Conservation (phyloP, 1,284 basidiomycete species). For the Phylloporus sp. region DNA sequence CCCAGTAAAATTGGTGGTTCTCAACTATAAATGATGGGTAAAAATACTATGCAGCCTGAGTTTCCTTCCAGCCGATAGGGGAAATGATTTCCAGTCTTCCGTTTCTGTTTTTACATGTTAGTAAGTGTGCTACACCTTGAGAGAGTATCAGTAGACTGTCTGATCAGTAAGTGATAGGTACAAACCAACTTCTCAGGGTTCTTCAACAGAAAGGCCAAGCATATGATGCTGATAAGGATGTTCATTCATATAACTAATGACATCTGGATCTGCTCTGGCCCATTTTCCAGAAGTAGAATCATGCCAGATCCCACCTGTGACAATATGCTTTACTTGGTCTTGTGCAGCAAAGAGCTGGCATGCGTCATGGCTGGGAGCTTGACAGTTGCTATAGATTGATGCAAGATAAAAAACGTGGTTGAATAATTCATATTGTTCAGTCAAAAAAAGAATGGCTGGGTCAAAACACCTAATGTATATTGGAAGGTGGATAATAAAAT, state of each 20-base stretch:
- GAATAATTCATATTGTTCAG: neutral
- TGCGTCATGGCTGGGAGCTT: slow-evolving; percentile 13
- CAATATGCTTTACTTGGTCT: slow-evolving; percentile 13
- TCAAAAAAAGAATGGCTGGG: neutral
- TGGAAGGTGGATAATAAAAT: neutral
- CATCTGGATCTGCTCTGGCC: slow-evolving; percentile 1
- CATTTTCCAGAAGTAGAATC: neutral
- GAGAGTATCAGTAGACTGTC: neutral
- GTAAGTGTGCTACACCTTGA: neutral
- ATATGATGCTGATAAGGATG: slow-evolving; percentile 2
- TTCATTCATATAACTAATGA: neutral
- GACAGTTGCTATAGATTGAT: neutral
- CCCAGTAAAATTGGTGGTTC: neutral
- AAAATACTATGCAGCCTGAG: neutral
- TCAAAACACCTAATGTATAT: neutral
- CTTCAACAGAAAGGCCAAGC: neutral
- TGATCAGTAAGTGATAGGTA: neutral
- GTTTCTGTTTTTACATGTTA: neutral
- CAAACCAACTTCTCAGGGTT: neutral
- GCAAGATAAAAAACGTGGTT: neutral
- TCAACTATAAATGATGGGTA: neutral
- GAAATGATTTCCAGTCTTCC: neutral
- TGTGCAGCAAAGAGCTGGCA: slow-evolving; percentile 9
- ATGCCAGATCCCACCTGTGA: slow-evolving; percentile 7
- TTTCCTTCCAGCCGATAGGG: neutral